These are phyloP conservation scores for Lantana camara DNA, from an alignment of 257 asterid species.

Conservation along the genomic window DNA sequence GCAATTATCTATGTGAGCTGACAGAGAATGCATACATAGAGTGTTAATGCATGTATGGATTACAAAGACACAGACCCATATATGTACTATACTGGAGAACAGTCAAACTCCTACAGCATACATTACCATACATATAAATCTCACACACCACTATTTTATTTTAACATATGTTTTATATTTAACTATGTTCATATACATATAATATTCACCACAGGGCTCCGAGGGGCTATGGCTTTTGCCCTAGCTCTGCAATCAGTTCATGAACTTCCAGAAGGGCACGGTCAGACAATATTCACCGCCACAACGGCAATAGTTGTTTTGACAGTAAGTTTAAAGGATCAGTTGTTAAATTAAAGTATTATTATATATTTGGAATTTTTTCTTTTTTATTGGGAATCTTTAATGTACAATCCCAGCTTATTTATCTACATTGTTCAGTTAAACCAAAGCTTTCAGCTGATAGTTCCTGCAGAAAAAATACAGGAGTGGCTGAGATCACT, in stretches of 20 bases:
- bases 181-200: constrained; percentile 8
- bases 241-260: constrained; percentile 73
- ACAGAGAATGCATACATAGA: too few species aligned
- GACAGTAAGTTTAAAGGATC: constrained; percentile 37
- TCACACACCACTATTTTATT: too few species aligned
- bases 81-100: too few species aligned
- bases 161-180: too few species aligned
- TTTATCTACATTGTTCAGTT: not conserved
- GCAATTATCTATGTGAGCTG: not conserved
- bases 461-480: not conserved
- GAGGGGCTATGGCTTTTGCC: constrained; percentile 85
- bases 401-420: not conserved
- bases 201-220: constrained; percentile 49
- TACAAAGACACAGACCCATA: too few species aligned
- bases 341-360: not conserved
- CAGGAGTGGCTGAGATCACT: not conserved
- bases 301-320: constrained; percentile 73
- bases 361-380: not conserved
- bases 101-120: too few species aligned
- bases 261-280: constrained; percentile 82
- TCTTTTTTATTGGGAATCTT: not conserved
- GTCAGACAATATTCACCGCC: constrained; percentile 73
- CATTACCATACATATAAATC: too few species aligned
- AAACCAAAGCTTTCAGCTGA: not conserved
- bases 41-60: too few species aligned